Conservation (phyloP, 2,329 filamentous ascomycete species). For the Rutstroemia sp. region DNA sequence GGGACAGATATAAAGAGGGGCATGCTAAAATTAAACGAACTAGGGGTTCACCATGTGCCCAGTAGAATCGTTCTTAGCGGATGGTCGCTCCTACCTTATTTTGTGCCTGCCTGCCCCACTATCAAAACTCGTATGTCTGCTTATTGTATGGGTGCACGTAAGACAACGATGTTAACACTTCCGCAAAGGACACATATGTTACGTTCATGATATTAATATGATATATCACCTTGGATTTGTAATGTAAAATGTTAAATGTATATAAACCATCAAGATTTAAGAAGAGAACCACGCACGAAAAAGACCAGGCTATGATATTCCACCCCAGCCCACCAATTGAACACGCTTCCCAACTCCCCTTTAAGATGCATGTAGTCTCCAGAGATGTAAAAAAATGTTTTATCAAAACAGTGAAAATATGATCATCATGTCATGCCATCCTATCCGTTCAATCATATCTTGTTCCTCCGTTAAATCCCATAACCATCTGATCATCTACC, state of each 20-base stretch:
- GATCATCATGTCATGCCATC: background rate
- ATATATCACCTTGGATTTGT: background rate
- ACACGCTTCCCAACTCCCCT: slow-evolving; percentile 16
- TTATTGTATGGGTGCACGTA: no score
- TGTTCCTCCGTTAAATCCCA: background rate
- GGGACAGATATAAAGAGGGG: background rate
- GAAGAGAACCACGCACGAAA: background rate
- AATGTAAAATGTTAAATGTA: background rate
- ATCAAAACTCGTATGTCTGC: no score
- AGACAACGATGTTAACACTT: no score
- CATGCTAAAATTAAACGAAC: background rate
- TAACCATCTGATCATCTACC: slow-evolving; percentile 42
- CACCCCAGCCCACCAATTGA: background rate
- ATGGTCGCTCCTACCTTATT: no score
- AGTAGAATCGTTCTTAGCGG: no score
- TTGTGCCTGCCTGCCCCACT: no score
- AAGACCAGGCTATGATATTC: background rate
- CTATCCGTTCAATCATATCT: background rate
- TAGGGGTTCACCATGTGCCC: no score
- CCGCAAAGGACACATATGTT: no score
- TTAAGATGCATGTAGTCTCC: slow-evolving; percentile 11
- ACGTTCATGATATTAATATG: no score
- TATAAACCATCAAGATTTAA: background rate
- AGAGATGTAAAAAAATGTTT: background rate
- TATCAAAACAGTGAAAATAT: background rate